Conservation (phyloP, 2,329 filamentous ascomycete genomes). For the Alternaria sp. region DNA sequence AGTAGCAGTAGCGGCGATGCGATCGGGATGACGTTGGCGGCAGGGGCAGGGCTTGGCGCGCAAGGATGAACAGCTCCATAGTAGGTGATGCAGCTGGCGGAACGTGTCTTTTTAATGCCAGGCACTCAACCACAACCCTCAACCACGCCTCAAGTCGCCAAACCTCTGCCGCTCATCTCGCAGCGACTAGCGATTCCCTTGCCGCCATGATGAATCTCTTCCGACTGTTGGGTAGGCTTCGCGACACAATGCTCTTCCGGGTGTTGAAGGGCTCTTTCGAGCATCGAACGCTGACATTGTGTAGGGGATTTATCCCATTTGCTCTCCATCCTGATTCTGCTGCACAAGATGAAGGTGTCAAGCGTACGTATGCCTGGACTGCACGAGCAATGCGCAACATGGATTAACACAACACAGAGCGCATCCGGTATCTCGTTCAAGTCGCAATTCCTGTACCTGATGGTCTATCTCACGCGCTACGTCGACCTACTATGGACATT, state of each 20-base stretch:
- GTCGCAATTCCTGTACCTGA: slow-evolving; percentile 91
- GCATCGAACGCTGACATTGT: slow-evolving; percentile 37
- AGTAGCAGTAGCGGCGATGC: slow-evolving; percentile 15
- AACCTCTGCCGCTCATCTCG: slow-evolving; percentile 24
- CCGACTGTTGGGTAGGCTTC: slow-evolving; percentile 66
- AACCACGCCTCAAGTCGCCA: slow-evolving; percentile 26
- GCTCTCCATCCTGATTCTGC: slow-evolving; percentile 88
- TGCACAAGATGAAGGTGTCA: slow-evolving; percentile 92
- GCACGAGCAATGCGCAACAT: slow-evolving; percentile 6
- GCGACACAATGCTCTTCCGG: slow-evolving; percentile 8
- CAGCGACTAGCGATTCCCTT: slow-evolving; percentile 31
- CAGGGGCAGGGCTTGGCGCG: slow-evolving; percentile 40
- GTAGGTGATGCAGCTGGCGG: slow-evolving; percentile 36
- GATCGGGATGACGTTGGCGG: slow-evolving; percentile 30
- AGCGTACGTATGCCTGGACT: slow-evolving; percentile 68
- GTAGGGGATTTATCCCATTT: slow-evolving; percentile 95
- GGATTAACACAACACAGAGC: slow-evolving; percentile 67
- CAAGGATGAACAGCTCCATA: slow-evolving; percentile 42
- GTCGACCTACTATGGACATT: slow-evolving; percentile 87
- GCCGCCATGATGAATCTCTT: slow-evolving; percentile 72
- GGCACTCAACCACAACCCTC: slow-evolving; percentile 21
- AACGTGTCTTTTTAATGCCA: slow-evolving; percentile 52
- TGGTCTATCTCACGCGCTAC: slow-evolving; percentile 94
- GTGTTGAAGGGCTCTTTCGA: slow-evolving; percentile 1
- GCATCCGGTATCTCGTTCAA: slow-evolving; percentile 99